Evolutionary conservation across 257 asterid species (phyloP).

Genomic region (Nyctanthes arbortristis): DNA sequence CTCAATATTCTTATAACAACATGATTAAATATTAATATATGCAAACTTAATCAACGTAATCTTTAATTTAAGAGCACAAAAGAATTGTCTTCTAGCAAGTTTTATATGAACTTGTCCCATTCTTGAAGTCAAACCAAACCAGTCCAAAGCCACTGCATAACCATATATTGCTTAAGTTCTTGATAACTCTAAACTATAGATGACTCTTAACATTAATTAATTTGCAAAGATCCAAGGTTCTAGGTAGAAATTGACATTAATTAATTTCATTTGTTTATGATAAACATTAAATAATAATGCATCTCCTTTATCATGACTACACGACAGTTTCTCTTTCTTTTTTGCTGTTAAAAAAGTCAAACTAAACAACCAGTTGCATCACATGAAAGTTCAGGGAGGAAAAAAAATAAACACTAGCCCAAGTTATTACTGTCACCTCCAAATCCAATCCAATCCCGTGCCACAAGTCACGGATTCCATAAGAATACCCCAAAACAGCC

Average conservation of each 20-base stretch:
- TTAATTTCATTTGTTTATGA: slow-evolving; percentile 26
- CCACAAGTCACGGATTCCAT: slow-evolving; percentile 71
- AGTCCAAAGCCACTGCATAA: no score
- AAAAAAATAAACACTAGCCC: slow-evolving; percentile 37
- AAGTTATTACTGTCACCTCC: slow-evolving; percentile 56
- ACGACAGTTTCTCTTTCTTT: slow-evolving; percentile 24
- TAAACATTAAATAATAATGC: slow-evolving; percentile 20
- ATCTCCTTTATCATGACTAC: slow-evolving; percentile 24
- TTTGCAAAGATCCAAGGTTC: slow-evolving; percentile 40
- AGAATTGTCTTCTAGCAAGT: not conserved
- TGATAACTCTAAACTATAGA: not conserved
- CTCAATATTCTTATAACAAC: not conserved
- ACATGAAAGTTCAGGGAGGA: slow-evolving; percentile 78
- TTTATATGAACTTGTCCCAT: no score
- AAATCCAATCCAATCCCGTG: slow-evolving; percentile 63
- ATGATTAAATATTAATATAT: no score
- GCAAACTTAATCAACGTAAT: not conserved
- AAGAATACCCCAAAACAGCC: slow-evolving; percentile 38
- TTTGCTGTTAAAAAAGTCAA: slow-evolving; percentile 27
- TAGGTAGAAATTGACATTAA: slow-evolving; percentile 30
- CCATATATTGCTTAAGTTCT: not conserved
- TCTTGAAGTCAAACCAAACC: no score
- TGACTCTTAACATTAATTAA: not conserved
- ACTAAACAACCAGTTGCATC: slow-evolving; percentile 42
- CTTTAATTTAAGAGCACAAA: not conserved